Conservation (phyloP, 176 grass and related monocot species). For the Eleusine coracana region DNA sequence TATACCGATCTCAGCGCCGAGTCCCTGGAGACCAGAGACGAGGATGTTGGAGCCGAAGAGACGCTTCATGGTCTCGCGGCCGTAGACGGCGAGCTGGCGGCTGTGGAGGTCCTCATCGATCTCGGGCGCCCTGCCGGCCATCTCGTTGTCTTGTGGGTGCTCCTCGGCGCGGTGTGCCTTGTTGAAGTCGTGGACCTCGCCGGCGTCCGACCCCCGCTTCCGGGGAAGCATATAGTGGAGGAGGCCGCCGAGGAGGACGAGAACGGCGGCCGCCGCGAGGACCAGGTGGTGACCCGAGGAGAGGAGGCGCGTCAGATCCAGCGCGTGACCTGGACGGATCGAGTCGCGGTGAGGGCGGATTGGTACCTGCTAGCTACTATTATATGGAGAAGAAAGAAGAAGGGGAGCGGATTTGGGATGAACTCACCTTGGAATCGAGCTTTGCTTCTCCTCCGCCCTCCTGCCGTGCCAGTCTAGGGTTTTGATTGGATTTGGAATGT, state of each 20-base stretch:
- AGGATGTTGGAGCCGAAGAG: slow-evolving; percentile 90
- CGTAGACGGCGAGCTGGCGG: slow-evolving; percentile 85
- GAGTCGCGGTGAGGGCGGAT: background rate
- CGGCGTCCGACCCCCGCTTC: slow-evolving; percentile 56
- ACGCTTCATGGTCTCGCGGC: slow-evolving; percentile 86
- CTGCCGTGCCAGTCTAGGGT: background rate
- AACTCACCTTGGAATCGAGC: background rate
- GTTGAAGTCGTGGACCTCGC: slow-evolving; percentile 64
- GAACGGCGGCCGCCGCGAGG: slow-evolving; percentile 50
- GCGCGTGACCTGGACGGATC: slow-evolving; percentile 5
- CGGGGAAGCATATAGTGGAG: slow-evolving; percentile 74
- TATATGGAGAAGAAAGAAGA: background rate
- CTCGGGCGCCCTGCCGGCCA: slow-evolving; percentile 50
- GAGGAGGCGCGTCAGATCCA: background rate
- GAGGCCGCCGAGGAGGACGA: slow-evolving; percentile 53
- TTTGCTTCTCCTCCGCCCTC: background rate
- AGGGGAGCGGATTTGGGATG: background rate
- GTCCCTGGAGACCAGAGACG: slow-evolving; percentile 78
- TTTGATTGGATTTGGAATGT: background rate
- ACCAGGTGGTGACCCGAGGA: slow-evolving; percentile 19
- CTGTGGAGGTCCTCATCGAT: slow-evolving; percentile 96
- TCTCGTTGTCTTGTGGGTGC: background rate
- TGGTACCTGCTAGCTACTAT: background rate
- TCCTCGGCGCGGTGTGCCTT: slow-evolving; percentile 50
- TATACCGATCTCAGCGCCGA: slow-evolving; percentile 79